A percentile compares a stretch with the other conserved stretches of the same genome.
Evolutionary conservation across 371 early-diverging fungal genomes (phyloP).

Genomic region (Funneliformis caledonium): DNA sequence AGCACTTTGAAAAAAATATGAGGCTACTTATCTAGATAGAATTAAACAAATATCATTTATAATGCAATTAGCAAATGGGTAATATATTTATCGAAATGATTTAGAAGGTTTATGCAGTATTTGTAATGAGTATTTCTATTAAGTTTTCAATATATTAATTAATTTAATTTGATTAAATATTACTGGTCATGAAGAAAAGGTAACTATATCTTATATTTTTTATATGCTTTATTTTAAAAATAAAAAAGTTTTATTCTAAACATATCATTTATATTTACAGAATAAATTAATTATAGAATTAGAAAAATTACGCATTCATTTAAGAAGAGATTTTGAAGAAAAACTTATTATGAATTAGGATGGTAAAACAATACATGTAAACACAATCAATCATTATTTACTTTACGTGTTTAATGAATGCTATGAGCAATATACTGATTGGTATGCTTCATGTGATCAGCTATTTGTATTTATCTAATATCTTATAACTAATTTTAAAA

Average conservation of each 20-base stretch:
- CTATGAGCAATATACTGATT: neutral
- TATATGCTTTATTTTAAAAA: neutral
- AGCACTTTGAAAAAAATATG: no score
- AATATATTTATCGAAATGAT: neutral
- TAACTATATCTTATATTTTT: neutral
- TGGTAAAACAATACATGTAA: neutral
- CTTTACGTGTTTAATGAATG: conserved; percentile 11
- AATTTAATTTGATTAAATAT: neutral
- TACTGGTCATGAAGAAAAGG: neutral
- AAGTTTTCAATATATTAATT: neutral
- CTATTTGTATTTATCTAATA: conserved; percentile 1
- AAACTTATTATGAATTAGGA: neutral
- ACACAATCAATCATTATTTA: no score
- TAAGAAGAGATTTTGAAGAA: conserved; percentile 12
- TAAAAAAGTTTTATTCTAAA: neutral
- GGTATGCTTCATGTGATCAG: neutral
- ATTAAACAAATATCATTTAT: conserved; percentile 3
- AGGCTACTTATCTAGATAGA: neutral
- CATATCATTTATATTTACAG: neutral
- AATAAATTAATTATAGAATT: conserved; percentile 11
- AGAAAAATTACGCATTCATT: neutral
- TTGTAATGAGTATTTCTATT: neutral
- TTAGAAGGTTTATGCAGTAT: neutral
- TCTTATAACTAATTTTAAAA: neutral
- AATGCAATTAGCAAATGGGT: neutral